phyloP scores from a whole-genome alignment of 1,139 yeast species.

The Meyerozyma sp. region DNA sequence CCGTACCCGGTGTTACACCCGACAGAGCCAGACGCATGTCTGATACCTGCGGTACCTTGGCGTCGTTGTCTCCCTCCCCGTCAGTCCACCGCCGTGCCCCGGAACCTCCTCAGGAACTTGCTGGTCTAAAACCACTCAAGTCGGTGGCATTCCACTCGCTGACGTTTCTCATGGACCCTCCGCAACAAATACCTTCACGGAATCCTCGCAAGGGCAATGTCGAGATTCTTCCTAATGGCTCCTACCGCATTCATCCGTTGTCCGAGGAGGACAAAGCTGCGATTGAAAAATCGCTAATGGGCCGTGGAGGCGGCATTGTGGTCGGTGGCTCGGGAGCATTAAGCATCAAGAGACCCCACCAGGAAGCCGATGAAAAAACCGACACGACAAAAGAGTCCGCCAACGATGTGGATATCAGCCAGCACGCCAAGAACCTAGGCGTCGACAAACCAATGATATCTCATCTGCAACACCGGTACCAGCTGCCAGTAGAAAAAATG shows the following conservation, averaged over 20 bases:
- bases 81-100: constrained; percentile 1
- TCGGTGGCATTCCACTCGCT: constrained; percentile 70
- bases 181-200: constrained; percentile 64
- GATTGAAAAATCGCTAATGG: constrained; percentile 39
- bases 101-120: constrained; percentile 5
- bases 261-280: constrained; percentile 51
- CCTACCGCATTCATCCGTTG: constrained; percentile 54
- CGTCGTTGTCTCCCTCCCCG: constrained; percentile 1
- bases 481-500: constrained; percentile 38
- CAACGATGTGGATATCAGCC: constrained; percentile 40
- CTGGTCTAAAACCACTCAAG: constrained; percentile 39
- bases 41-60: constrained; percentile 2
- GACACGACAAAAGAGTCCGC: constrained; percentile 9
- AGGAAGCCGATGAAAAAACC: constrained; percentile 8
- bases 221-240: constrained; percentile 57
- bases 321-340: constrained; percentile 76
- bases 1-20: constrained; percentile 10
- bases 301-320: constrained; percentile 66
- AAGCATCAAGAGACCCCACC: constrained; percentile 25
- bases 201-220: constrained; percentile 69
- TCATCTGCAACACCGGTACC: constrained; percentile 20
- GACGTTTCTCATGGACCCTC: constrained; percentile 69
- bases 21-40: constrained; percentile 12
- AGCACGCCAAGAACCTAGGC: constrained; percentile 34
- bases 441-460: constrained; percentile 48